Evolutionary conservation across 345 rosid species (phyloP).

Genomic region (Salix caprea): DNA sequence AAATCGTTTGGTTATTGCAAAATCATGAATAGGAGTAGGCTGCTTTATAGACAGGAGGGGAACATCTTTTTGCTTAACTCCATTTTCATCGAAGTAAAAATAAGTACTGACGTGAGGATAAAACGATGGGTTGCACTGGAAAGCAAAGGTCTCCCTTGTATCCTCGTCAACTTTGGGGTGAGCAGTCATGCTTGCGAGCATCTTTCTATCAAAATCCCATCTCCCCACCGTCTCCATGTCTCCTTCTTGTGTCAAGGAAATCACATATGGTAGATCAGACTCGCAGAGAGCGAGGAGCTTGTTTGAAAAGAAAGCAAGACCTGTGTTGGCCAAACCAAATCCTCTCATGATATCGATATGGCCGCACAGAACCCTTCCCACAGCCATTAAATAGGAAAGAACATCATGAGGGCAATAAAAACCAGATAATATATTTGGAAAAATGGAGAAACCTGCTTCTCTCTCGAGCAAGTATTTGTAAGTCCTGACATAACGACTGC

Average conservation of each 20-base stretch:
- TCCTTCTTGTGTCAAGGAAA: slow-evolving; percentile 9
- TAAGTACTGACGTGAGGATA: neutral
- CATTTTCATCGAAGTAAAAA: neutral
- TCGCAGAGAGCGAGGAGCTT: slow-evolving; percentile 19
- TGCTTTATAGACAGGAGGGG: neutral
- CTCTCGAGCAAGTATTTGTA: slow-evolving; percentile 20
- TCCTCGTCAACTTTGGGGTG: slow-evolving; percentile 20
- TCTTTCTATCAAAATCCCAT: slow-evolving; percentile 13
- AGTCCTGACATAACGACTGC: slow-evolving; percentile 21
- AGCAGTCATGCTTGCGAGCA: slow-evolving; percentile 23
- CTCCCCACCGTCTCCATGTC: slow-evolving; percentile 14
- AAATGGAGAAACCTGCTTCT: slow-evolving; percentile 10
- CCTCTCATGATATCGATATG: slow-evolving; percentile 6
- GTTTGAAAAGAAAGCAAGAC: slow-evolving; percentile 7
- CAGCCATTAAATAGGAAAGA: neutral
- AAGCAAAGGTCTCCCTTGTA: slow-evolving; percentile 23
- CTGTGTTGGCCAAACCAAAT: slow-evolving; percentile 21
- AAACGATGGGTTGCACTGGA: neutral
- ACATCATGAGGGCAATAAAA: slow-evolving; percentile 1
- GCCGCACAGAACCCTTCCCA: slow-evolving; percentile 3
- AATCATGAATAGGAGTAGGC: neutral
- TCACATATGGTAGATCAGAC: slow-evolving; percentile 18
- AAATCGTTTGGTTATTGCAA: neutral
- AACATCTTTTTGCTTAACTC: neutral
- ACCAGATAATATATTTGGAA: slow-evolving; percentile 16